phyloP scores from a whole-genome alignment of 2,329 filamentous ascomycete genomes.

The Eutypa lata region DNA sequence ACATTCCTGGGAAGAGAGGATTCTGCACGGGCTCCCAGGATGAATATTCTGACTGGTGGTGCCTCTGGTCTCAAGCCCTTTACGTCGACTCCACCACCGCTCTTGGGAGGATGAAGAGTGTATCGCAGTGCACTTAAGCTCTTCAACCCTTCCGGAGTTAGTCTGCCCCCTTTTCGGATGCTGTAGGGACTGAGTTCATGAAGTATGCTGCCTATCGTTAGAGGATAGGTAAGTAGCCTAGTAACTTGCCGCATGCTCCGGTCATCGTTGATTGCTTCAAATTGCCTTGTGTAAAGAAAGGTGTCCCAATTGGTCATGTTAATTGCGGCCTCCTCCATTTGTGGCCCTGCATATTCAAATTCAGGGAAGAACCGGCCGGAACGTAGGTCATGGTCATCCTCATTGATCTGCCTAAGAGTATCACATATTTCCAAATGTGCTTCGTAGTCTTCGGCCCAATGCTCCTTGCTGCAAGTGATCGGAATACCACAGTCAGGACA shows the following conservation, averaged over 20 bases:
- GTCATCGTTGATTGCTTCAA: constrained; percentile 86
- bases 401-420: constrained; percentile 86
- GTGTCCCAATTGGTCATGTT: constrained; percentile 99
- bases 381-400: constrained; percentile 92
- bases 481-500: constrained; percentile 95
- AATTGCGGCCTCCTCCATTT: constrained; percentile 87
- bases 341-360: constrained; percentile 83
- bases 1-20: constrained; percentile 91
- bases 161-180: constrained; percentile 67
- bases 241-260: constrained; percentile 91
- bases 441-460: constrained; percentile 96
- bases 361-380: constrained; percentile 92
- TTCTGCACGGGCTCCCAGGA: constrained; percentile 93
- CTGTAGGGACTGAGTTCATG: constrained; percentile 94
- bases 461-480: constrained; percentile 88
- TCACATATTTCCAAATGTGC: constrained; percentile 90
- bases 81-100: constrained; percentile 70
- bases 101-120: constrained; percentile 81
- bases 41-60: constrained; percentile 86
- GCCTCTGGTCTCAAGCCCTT: constrained; percentile 79
- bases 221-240: constrained; percentile 85
- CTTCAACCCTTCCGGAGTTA: constrained; percentile 88
- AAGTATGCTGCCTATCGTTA: constrained; percentile 86
- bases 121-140: constrained; percentile 92
- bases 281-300: constrained; percentile 88